Conservation (phyloP, 306 rosid species). For the Vachellia collinsii region DNA sequence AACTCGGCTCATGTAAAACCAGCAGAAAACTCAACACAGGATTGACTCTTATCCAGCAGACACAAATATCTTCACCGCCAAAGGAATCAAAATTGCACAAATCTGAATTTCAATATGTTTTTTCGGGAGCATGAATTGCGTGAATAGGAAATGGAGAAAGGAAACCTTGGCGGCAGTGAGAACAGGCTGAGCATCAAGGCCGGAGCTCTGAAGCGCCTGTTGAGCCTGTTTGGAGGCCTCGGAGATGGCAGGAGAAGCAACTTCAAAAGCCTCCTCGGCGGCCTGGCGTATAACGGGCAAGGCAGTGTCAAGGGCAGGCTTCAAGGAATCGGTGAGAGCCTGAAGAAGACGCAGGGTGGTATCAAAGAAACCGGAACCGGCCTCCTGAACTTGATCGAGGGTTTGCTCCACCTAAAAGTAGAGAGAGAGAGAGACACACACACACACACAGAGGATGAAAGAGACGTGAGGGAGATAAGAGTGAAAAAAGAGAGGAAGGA, state of each 20-base stretch:
- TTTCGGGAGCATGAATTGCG: no score
- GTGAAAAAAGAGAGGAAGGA: background rate
- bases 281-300: conserved; percentile 73
- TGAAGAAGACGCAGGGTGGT: conserved; percentile 53
- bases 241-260: conserved; percentile 79
- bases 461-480: background rate
- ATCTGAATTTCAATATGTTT: background rate
- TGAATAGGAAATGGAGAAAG: background rate
- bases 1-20: background rate
- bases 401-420: conserved; percentile 76
- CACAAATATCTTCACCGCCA: background rate
- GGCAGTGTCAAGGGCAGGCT: conserved; percentile 78
- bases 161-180: conserved; percentile 77
- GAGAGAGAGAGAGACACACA: background rate
- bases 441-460: no score
- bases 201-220: conserved; percentile 73
- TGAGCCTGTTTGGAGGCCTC: conserved; percentile 84
- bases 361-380: conserved; percentile 61
- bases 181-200: conserved; percentile 73
- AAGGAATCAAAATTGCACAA: conserved; percentile 7
- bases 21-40: no score
- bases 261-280: conserved; percentile 72
- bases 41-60: background rate
- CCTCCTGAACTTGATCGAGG: conserved; percentile 76
- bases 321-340: conserved; percentile 56